A percentile compares a stretch with the other conserved stretches of the same genome.
Evolutionary conservation across 2,329 filamentous ascomycete species (phyloP).

Genomic region (Rhynchosporium secalis): DNA sequence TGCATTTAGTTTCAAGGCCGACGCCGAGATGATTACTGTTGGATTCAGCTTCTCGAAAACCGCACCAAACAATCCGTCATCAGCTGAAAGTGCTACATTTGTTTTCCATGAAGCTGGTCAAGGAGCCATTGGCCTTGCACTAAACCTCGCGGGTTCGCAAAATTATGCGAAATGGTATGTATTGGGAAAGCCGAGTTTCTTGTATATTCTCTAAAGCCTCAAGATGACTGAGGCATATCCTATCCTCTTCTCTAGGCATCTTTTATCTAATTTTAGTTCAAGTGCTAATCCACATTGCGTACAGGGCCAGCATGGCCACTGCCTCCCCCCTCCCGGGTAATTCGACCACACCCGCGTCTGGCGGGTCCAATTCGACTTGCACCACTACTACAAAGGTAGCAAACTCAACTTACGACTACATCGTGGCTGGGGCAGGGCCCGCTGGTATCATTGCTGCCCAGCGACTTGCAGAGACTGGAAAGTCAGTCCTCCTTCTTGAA

Average conservation of each 20-base stretch:
- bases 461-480: conserved; percentile 48
- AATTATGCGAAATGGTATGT: conserved; percentile 21
- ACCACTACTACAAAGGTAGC: conserved; percentile 28
- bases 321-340: neutral
- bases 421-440: conserved; percentile 63
- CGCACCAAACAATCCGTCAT: conserved; percentile 22
- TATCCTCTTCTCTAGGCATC: too few relatives aligned
- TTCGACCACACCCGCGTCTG: conserved; percentile 13
- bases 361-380: conserved; percentile 22
- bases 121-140: conserved; percentile 25
- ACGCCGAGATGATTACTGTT: conserved; percentile 36
- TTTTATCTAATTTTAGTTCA: too few relatives aligned
- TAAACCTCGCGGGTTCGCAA: conserved; percentile 22
- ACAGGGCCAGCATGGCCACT: conserved; percentile 22
- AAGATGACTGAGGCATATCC: too few relatives aligned
- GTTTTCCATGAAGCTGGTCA: conserved; percentile 27
- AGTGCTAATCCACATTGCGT: too few relatives aligned
- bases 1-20: conserved; percentile 19
- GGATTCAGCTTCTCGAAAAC: conserved; percentile 24
- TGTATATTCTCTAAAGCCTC: too few relatives aligned
- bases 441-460: conserved; percentile 58
- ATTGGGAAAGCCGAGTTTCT: too few relatives aligned
- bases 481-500: conserved; percentile 48
- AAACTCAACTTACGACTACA: conserved; percentile 56
- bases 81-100: conserved; percentile 23